Percentiles rank a stretch among this genome's conserved stretches.
phyloP scores from a whole-genome alignment of 2,329 filamentous ascomycete species.

The Neonectria neomacrospora region DNA sequence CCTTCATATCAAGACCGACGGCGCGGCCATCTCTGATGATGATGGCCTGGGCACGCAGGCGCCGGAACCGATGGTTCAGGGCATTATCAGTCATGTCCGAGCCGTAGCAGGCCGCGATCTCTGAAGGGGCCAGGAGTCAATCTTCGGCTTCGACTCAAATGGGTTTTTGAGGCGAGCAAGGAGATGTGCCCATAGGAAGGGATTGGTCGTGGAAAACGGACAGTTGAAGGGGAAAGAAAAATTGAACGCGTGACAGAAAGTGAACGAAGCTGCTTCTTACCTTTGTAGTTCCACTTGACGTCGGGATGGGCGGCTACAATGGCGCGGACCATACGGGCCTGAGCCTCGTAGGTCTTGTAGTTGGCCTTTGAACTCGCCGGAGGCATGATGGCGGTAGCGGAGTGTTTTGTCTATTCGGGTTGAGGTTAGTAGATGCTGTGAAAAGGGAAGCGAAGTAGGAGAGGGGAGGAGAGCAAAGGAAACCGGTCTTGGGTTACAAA shows the following conservation, averaged over 20 bases:
- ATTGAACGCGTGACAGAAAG: slow-evolving; percentile 14
- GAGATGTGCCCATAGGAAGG: background rate
- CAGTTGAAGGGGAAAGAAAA: background rate
- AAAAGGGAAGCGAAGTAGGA: background rate
- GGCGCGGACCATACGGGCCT: slow-evolving; percentile 69
- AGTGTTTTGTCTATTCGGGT: background rate
- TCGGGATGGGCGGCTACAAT: slow-evolving; percentile 67
- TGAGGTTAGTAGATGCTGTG: background rate
- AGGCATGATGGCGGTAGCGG: slow-evolving; percentile 54
- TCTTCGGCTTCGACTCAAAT: slow-evolving; percentile 41
- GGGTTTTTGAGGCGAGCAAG: slow-evolving; percentile 15
- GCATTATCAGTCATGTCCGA: slow-evolving; percentile 60
- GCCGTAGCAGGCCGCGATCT: slow-evolving; percentile 59
- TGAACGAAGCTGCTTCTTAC: slow-evolving; percentile 55
- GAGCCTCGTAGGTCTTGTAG: slow-evolving; percentile 69
- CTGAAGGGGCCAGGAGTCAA: slow-evolving; percentile 53
- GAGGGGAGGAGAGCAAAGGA: background rate
- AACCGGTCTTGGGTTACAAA: too few species aligned
- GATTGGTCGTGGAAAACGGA: background rate
- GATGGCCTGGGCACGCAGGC: slow-evolving; percentile 55
- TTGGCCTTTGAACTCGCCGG: slow-evolving; percentile 58
- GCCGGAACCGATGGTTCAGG: slow-evolving; percentile 64
- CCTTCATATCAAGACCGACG: slow-evolving; percentile 55
- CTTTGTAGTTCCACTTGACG: slow-evolving; percentile 69
- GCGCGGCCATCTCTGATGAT: slow-evolving; percentile 52